Evolutionary conservation across 345 rosid genomes (phyloP), one percentile per base, ranked within the genome.

Genomic region (Murraya koenigii): DNA sequence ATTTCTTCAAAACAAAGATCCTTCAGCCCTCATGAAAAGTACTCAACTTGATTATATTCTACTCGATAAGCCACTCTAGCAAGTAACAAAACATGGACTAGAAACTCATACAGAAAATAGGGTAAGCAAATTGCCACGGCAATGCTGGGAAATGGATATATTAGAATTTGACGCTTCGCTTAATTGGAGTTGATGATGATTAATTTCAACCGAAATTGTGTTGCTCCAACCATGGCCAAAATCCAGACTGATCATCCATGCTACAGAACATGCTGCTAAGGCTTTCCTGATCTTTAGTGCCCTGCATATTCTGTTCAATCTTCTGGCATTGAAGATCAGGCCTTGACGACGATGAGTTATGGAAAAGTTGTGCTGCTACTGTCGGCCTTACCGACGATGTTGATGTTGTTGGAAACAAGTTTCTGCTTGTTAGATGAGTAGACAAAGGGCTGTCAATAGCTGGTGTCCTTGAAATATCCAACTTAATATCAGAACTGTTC

Each of bases 211-310:
- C 88, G 87, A 90, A 95, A 73, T 89, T 90, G 61, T 89, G 93
- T 30, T 91, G 95, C 75, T 95, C 99, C 81, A 95, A 86, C 99
- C 99, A 95, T 62, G 99, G 99, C 99, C 99, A 95, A 82, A 92
- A 85, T 35, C 93, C 96, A 59, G 97, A 77, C 23, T 94, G 99
- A 74, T 96, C 99, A 25, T 96, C 99, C 6, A 96, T 92, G 76
- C 83, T 82, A 79, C 97, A 90, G 84, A 96, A 92, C 98, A 96
- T 92, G 88, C 86, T 94, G 85, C 88, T 90, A 28, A 96, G 87
- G 81, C 83, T 88, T 80, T 96, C 99, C 82, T 52, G 56, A 52
- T 96, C 97, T 80, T 96, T 96, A 41, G 91, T 92, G 26, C 90
- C 97, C 81, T 90, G 36, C n/a, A 33, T 65, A 65, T 35, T 86